Evolutionary conservation across 306 rosid species (phyloP), one percentile per base, ranked within the genome.

Genomic region (Amphicarpaea edgeworthii): DNA sequence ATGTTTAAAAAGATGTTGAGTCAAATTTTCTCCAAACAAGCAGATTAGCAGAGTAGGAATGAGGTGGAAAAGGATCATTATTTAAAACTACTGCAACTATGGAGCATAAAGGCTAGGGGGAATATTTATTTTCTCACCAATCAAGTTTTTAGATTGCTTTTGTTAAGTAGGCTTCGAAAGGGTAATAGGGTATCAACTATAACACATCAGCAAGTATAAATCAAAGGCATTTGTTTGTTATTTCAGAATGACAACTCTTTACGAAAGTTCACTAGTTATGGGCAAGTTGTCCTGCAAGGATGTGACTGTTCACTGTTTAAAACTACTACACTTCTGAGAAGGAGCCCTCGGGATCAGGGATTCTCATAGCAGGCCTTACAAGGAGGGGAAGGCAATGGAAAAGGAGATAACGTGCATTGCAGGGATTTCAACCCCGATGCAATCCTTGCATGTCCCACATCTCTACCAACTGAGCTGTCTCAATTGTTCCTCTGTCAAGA

Each of bases 401-500:
- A 66, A 21, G 1, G 20, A 14, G 20, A 24, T 2, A 42, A 28
- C 7, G 12, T 42, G 37, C 21, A 42, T 43, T 41, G 12, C 2
- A n/a, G 53, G 72, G 20, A 73, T 60, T 30, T 45, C 21, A 60
- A 45, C 12, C n/a, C 10, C 20, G 34, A 28, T 11, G 30, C 58
- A 43, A 43, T 21, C 46, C 38, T 20, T 12, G 26, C 62, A 74
- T 17, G 32, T 75, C 68, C 30, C 54, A 24, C 19, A 46, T 37
- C 76, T 69, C 65, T 50, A 73, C 45, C 64, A 51, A 70, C 30
- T 23, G 53, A 42, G 59, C 43, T 59, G 58, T 12, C 43, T 53
- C 60, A 41, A 30, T 37, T 42, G 50, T 54, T 55, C 41, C 43
- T 34, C 60, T 38, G 32, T 26, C 70, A 62, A 57, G 46, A 53